A percentile compares a stretch with the other conserved stretches of the same genome.
Conservation (phyloP, 495 filamentous ascomycete genomes). For the Sordaria brevicollis region DNA sequence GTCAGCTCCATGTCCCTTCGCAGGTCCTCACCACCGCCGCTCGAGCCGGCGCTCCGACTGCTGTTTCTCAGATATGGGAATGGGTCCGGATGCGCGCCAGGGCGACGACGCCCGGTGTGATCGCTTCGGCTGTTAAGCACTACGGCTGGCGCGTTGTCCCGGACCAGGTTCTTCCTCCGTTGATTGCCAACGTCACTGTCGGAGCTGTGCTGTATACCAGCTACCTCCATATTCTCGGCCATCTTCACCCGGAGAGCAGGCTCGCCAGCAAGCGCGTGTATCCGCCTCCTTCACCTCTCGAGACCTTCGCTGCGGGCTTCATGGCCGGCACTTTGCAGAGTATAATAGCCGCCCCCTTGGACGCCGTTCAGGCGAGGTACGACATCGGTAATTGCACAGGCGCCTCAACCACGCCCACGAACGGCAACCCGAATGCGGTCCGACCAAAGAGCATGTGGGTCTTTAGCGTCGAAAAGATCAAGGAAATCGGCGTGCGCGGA, state of each 20-base stretch:
- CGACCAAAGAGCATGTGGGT: slow-evolving; percentile 74
- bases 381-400: slow-evolving; percentile 27
- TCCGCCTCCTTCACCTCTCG: slow-evolving; percentile 54
- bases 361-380: slow-evolving; percentile 75
- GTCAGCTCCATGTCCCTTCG: neutral
- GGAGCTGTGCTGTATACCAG: slow-evolving; percentile 81
- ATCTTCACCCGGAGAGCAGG: slow-evolving; percentile 61
- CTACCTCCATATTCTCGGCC: slow-evolving; percentile 70
- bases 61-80: slow-evolving; percentile 2
- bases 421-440: slow-evolving; percentile 14
- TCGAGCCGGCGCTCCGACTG: slow-evolving; percentile 6
- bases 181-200: slow-evolving; percentile 76
- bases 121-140: slow-evolving; percentile 66
- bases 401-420: slow-evolving; percentile 1
- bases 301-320: slow-evolving; percentile 70
- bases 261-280: slow-evolving; percentile 59
- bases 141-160: slow-evolving; percentile 84
- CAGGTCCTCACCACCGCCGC: neutral
- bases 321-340: slow-evolving; percentile 69
- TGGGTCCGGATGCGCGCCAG: slow-evolving; percentile 51
- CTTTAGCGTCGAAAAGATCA: slow-evolving; percentile 62
- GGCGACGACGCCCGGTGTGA: slow-evolving; percentile 66
- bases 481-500: slow-evolving; percentile 67
- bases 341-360: slow-evolving; percentile 74
- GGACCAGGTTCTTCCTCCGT: slow-evolving; percentile 75